These are phyloP conservation scores for Paramecium sonneborni DNA, from an alignment of 73 alveolate genomes.

Conservation along the genomic window DNA sequence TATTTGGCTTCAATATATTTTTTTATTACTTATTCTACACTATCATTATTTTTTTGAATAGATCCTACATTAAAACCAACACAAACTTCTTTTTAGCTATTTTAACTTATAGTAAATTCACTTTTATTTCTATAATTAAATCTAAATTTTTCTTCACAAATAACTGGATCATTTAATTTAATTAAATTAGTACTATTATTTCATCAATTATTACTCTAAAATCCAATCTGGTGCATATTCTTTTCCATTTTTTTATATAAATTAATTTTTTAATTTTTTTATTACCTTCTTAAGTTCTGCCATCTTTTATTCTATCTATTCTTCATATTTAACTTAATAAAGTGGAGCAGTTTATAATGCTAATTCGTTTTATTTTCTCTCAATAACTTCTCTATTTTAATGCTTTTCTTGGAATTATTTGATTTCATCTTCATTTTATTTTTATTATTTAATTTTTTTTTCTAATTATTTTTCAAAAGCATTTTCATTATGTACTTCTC, in stretches of 20 bases:
- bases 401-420: conserved; percentile 9
- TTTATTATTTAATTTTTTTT: neutral
- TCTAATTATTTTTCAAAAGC: conserved; percentile 59
- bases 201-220: neutral
- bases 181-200: neutral
- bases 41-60: conserved; percentile 71
- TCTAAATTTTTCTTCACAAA: conserved; percentile 55
- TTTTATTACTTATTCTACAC: conserved; percentile 74
- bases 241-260: conserved; percentile 9
- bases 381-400: conserved; percentile 26
- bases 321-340: conserved; percentile 52
- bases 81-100: conserved; percentile 66
- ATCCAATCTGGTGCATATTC: conserved; percentile 59
- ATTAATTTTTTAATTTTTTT: conserved; percentile 13
- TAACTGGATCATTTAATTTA: conserved; percentile 19
- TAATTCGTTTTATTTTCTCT: conserved; percentile 43
- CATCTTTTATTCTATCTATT: conserved; percentile 33
- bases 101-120: conserved; percentile 83
- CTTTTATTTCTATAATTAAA: conserved; percentile 81
- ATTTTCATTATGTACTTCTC: conserved; percentile 55
- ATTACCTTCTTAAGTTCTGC: conserved; percentile 47
- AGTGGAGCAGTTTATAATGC: conserved; percentile 60
- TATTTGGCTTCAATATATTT: neutral
- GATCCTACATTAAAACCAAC: conserved; percentile 86
- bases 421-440: conserved; percentile 42